Base-by-base conservation (phyloP, 2,329 filamentous ascomycete species). In the Beauveria medogensis region DNA sequence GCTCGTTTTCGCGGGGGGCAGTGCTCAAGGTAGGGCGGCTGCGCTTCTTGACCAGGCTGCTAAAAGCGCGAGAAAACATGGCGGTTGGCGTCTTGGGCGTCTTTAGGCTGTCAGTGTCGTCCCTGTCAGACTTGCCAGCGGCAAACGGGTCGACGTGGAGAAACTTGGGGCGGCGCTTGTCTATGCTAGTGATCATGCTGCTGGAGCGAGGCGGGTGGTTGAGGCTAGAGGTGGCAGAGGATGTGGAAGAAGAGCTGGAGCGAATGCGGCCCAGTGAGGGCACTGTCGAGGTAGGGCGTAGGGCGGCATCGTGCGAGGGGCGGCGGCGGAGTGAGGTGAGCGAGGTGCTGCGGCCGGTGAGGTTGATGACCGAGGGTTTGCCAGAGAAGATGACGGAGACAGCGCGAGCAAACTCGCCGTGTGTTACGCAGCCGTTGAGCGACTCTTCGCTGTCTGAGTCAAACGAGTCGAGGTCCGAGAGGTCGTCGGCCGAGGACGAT, bases 351-450 rank as follows among this genome's bases (percentile, higher is more conserved):
- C 78, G 72, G 57, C 75, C 72, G 37, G 74, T 72, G 18, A 85
- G 73, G 64, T 85, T 74, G 62, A 85, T 76, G 14, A 87, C 77
- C 51, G 77, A 81, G 5, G 84, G 84, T 72, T 83, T 85, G 62
- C 83, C 83, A 3, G 80, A 76, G 63, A 80, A 84, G 60, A 85
- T 75, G 44, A 87, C 82, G 0, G 82, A 83, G 14, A 87, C 82
- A 2, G 80, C 75, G 57, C 82, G 77, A 8, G 84, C 84, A 5
- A 79, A 85, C 65, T 80, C 80, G 69, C 84, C 79, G 64, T 80
- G 78, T 67, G 77, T 80, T 59, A 66, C 70, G 47, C 76, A 72
- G 62, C 74, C 65, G n/a, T 61, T 56, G 5, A 66, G 64, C 10
- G 67, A 64, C 65, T 65, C 55, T 55, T 76, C 76, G 62, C 70